Evolutionary conservation across 495 filamentous ascomycete genomes (phyloP), one percentile per base, ranked within the genome.

Genomic region (Penicillium angulare): DNA sequence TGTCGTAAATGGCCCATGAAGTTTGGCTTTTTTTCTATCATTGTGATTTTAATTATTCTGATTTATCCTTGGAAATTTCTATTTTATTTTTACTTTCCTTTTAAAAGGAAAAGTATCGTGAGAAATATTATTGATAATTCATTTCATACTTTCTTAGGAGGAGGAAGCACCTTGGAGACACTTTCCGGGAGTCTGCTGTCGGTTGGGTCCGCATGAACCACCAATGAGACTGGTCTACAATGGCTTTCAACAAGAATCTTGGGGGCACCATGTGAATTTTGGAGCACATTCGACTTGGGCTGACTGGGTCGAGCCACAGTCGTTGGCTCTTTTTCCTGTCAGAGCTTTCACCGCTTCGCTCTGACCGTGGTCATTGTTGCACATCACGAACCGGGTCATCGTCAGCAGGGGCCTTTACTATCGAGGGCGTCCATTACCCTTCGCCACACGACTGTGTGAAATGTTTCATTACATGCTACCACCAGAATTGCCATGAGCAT

Each of bases 401-500:
- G 56, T 60, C 62, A 65, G 62, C 59, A 60, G 56, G 49, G 48
- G 34, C 40, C 41, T 43, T 32, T 27, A 43, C 39, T 40, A 32
- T 23, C 27, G 50, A 32, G 34, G 32, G 26, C 31, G 54, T 46
- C 47, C 36, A 33, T 17, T 39, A 26, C 33, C 35, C 43, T 43
- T 31, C 46, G 47, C 47, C 55, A 59, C 48, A 56, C 23, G 42
- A 56, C 52, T 40, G 43, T 24, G 43, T 52, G 20, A 7, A 55
- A 52, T 50, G 52, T 63, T 56, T 57, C 53, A 55, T 61, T 60
- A 13, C 56, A 63, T 55, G 49, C 57, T 58, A 65, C 54, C 50
- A 50, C 47, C 45, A 16, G 44, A 50, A 49, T 29, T 54, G 53
- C 56, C 54, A 65, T 57, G 61, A 62, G 59, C 38, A 60, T 60